Evolutionary conservation across 139 green algal genomes (phyloP).

Genomic region (Zygnema circumcarinatum): DNA sequence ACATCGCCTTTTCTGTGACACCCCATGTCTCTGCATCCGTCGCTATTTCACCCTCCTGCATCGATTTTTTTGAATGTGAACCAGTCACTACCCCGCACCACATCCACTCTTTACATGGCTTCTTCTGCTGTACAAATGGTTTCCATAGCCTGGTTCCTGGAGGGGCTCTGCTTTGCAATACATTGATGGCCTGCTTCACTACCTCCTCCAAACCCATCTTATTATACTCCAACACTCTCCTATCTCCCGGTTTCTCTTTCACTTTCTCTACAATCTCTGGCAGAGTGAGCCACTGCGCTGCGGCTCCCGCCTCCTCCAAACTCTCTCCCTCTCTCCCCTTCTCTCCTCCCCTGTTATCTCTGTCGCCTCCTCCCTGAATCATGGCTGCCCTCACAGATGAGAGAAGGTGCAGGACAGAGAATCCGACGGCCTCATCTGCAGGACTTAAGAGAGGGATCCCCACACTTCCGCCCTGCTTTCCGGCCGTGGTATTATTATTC

Average conservation of each 20-base stretch:
- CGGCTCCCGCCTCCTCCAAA: not conserved
- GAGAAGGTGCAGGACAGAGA: constrained; percentile 14
- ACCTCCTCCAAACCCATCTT: constrained; percentile 6
- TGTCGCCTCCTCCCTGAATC: no score
- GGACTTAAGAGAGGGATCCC: no score
- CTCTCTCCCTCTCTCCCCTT: no score
- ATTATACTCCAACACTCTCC: constrained; percentile 2
- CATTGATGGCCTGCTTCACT: constrained; percentile 4
- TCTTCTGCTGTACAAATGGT: constrained; percentile 23
- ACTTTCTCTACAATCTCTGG: constrained; percentile 36
- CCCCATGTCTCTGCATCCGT: constrained; percentile 12
- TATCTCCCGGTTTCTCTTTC: constrained; percentile 24
- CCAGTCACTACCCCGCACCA: constrained; percentile 9
- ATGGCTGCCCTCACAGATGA: not conserved
- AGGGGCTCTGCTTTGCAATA: constrained; percentile 19
- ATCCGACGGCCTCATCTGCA: not conserved
- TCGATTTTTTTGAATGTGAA: no score
- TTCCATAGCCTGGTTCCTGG: constrained; percentile 16
- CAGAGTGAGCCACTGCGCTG: not conserved
- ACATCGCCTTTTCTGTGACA: constrained; percentile 14
- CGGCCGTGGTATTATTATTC: not conserved
- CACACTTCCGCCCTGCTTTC: no score
- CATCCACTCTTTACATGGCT: constrained; percentile 21
- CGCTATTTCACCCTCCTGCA: no score
- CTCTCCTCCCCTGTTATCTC: not conserved